Conservation (phyloP, 345 rosid genomes). For the Eucalyptus paniculata region DNA sequence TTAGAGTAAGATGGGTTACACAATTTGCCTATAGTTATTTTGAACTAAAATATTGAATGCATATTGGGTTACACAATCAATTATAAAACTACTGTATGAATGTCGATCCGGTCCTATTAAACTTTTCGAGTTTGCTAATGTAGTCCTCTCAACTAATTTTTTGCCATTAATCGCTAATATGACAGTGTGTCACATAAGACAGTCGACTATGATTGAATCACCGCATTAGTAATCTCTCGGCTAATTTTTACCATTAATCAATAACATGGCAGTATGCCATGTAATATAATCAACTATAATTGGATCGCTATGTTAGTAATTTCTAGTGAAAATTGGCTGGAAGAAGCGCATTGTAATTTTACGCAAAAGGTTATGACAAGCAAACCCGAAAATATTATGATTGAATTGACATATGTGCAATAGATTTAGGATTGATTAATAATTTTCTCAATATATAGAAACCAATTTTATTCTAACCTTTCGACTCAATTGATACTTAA, state of each 20-base stretch:
- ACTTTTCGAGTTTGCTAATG: not conserved
- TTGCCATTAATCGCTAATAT: not conserved
- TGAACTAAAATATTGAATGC: not conserved
- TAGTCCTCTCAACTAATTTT: not conserved
- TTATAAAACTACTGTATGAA: not conserved
- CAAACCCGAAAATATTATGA: not conserved
- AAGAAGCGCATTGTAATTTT: not conserved
- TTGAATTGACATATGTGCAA: not conserved
- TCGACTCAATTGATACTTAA: not conserved
- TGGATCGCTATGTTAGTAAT: not conserved
- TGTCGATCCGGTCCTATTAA: not conserved
- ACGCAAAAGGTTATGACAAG: not conserved
- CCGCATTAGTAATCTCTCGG: not conserved
- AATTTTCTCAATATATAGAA: not conserved
- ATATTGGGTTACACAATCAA: not conserved
- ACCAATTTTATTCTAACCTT: not conserved
- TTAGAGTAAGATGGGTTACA: not conserved
- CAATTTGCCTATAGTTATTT: not conserved
- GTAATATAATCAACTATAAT: not conserved
- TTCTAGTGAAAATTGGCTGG: not conserved
- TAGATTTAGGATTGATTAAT: not conserved
- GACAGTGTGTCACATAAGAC: not conserved
- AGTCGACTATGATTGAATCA: fast-evolving
- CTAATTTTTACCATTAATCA: not conserved
- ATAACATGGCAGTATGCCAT: not conserved